These are phyloP conservation scores for Biscutella laevigata DNA, from an alignment of 441 rosid species.

Conservation along the genomic window DNA sequence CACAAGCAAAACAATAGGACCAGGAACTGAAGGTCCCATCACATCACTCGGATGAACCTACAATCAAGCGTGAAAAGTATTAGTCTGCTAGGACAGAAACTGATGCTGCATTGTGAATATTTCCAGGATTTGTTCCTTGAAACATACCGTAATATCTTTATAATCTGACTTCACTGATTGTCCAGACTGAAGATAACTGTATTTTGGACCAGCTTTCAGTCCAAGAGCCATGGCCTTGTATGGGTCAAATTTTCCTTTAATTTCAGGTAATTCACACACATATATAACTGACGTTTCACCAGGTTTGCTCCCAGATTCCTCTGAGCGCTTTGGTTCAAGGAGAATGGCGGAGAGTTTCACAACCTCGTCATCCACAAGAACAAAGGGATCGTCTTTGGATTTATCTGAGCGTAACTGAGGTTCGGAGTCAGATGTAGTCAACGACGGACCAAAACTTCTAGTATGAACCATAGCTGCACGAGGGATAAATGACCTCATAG, in stretches of 20 bases:
- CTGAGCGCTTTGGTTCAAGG: slow-evolving; percentile 33
- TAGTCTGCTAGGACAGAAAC: neutral
- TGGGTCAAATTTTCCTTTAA: slow-evolving; percentile 80
- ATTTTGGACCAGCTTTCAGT: slow-evolving; percentile 74
- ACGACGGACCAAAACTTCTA: slow-evolving; percentile 53
- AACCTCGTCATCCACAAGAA: slow-evolving; percentile 68
- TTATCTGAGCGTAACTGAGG: slow-evolving; percentile 27
- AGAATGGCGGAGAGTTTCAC: slow-evolving; percentile 80
- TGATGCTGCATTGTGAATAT: neutral
- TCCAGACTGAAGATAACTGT: slow-evolving; percentile 64
- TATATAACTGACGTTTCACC: slow-evolving; percentile 83
- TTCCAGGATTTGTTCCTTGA: neutral
- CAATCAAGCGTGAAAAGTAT: neutral
- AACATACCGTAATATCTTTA: slow-evolving; percentile 44
- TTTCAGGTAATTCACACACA: slow-evolving; percentile 78
- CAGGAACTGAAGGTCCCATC: slow-evolving; percentile 85
- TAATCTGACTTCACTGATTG: slow-evolving; percentile 74
- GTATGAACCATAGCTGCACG: slow-evolving; percentile 96
- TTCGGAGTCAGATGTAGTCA: slow-evolving; percentile 32
- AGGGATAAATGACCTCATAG: slow-evolving; percentile 90
- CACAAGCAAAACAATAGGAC: slow-evolving; percentile 74
- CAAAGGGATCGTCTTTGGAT: slow-evolving; percentile 40
- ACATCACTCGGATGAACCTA: slow-evolving; percentile 84
- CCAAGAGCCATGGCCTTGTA: slow-evolving; percentile 73
- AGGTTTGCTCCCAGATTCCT: slow-evolving; percentile 39